Conservation (phyloP, 768 basidiomycete species). For the Flagelloscypha sp. region DNA sequence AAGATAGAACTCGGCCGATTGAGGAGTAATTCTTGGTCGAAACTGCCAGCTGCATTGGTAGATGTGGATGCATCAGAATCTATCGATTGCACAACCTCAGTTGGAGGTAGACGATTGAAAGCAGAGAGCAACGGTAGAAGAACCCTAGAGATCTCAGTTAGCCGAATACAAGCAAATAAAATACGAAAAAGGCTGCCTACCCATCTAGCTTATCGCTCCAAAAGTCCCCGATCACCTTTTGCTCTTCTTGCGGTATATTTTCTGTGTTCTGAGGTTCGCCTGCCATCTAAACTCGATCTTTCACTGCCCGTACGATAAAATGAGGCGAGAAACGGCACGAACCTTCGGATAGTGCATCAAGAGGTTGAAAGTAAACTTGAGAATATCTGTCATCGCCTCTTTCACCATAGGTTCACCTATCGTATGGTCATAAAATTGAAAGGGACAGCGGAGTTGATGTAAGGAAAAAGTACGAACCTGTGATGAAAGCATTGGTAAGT, state of each 20-base stretch:
- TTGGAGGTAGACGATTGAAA: constrained; percentile 57
- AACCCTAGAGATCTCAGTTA: constrained; percentile 36
- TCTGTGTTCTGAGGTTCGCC: constrained; percentile 36
- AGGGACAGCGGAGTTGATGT: too few species aligned
- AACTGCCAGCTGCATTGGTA: too few species aligned
- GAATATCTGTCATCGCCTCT: constrained; percentile 73
- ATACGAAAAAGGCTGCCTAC: constrained; percentile 34
- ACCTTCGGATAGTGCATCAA: constrained; percentile 78
- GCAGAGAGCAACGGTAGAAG: constrained; percentile 63
- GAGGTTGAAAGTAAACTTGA: constrained; percentile 82
- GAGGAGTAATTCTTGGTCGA: too few species aligned
- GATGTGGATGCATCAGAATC: too few species aligned
- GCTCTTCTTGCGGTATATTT: constrained; percentile 12
- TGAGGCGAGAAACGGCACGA: constrained; percentile 9
- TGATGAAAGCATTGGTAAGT: constrained; percentile 39
- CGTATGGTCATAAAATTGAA: too few species aligned
- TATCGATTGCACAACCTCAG: too few species aligned
- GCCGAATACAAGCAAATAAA: background rate
- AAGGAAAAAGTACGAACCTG: constrained; percentile 39
- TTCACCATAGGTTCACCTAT: too few species aligned
- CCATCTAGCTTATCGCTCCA: constrained; percentile 70
- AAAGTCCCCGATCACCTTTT: constrained; percentile 58
- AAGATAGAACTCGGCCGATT: too few species aligned
- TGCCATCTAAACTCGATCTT: constrained; percentile 27
- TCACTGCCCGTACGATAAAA: background rate